Evolutionary conservation across 768 basidiomycete genomes (phyloP), one percentile per base, ranked within the genome.

Genomic region (Tricholoma matsutake): DNA sequence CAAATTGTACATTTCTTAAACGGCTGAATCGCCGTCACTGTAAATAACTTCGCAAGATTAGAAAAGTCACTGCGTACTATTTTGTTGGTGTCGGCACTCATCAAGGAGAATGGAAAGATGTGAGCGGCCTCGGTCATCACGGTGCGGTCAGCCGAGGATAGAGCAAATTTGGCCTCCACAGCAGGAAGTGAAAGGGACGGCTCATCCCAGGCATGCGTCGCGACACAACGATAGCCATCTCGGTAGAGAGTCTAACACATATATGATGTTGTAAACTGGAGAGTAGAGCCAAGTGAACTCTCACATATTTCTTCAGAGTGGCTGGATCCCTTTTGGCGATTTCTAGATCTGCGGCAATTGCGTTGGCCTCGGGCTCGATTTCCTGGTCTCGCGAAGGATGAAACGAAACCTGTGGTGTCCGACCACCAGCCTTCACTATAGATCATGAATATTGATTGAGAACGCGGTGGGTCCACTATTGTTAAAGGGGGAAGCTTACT

Each of bases 71-170:
- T 52, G 51, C 14, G 51, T 52, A 52, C 51, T 8, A 16, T 52
- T 52, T 31, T 52, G 29, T 31, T 31, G 51, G 51, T 52, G 51
- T 52, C 51, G 1, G 14, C 14, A 18, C 28, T 52, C 51, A 52
- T 31, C 51, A 52, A 52, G 51, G 51, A 52, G 51, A 31, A 52
- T 52, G 51, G 51, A 52, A 52, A 13, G 51, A 52, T 52, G 29
- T 52, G 51, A 29, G 51, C 28, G 7, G 29, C 51, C 29, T 52
- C 29, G 6, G 51, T 52, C 14, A 52, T 52, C 4, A 9, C 8
- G 3, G 5, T 9, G 16, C 5, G 4, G 13, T 31, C 51, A 8
- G 29, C 18, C 3, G 20, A 43, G 28, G 51, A 25, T 25, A 25
- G 13, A 31, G 29, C 14, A 25, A 16, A 31, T n/a, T 52, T 52